phyloP scores from a whole-genome alignment of 2,329 filamentous ascomycete genomes.

The Alternaria burnsii region DNA sequence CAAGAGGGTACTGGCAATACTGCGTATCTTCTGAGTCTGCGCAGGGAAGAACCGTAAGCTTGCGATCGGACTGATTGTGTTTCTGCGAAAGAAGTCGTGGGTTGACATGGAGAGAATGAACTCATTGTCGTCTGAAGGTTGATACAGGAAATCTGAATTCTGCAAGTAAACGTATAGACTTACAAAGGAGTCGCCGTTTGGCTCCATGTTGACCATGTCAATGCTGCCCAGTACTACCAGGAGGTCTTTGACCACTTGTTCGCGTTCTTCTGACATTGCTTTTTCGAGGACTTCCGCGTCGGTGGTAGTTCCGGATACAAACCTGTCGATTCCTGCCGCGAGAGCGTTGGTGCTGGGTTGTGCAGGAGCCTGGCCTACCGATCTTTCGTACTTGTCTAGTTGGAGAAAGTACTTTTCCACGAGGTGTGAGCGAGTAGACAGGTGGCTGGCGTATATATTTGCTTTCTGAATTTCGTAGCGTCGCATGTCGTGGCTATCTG shows the following conservation, averaged over 20 bases:
- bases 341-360: constrained; percentile 39
- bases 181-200: constrained; percentile 71
- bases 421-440: constrained; percentile 83
- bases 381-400: constrained; percentile 67
- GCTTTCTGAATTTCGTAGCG: constrained; percentile 87
- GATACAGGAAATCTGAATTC: constrained; percentile 21
- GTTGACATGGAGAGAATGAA: constrained; percentile 12
- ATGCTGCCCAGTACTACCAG: constrained; percentile 78
- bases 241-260: constrained; percentile 82
- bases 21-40: constrained; percentile 82
- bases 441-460: constrained; percentile 83
- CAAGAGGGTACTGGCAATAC: constrained; percentile 81
- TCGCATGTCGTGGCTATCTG: constrained; percentile 50
- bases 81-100: constrained; percentile 15
- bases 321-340: constrained; percentile 40
- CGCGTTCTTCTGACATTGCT: constrained; percentile 77
- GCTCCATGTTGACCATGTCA: constrained; percentile 85
- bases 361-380: constrained; percentile 56
- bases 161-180: constrained; percentile 44
- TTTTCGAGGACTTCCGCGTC: constrained; percentile 62
- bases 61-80: constrained; percentile 22
- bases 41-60: constrained; percentile 38
- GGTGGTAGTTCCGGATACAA: constrained; percentile 27
- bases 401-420: constrained; percentile 87
- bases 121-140: constrained; percentile 7